A percentile compares a stretch with the other conserved stretches of the same genome.
These are phyloP conservation scores for Synchytrium microbalum DNA, from an alignment of 371 early-diverging fungal genomes.

Conservation along the genomic window DNA sequence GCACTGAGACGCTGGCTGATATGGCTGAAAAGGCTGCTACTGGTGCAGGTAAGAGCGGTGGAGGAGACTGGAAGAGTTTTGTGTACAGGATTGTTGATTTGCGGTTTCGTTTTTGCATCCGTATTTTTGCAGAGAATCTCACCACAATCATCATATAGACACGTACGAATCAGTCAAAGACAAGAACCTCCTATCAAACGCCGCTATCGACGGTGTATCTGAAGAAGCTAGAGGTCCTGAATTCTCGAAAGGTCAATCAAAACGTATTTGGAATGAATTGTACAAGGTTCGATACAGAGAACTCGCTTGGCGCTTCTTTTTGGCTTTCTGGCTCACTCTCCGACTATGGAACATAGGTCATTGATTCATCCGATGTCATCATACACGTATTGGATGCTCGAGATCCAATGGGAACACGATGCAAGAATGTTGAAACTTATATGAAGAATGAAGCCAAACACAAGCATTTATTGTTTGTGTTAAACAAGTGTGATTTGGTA, in stretches of 20 bases:
- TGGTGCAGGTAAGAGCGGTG: constrained; percentile 45
- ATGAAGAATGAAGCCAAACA: constrained; percentile 91
- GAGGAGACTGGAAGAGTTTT: constrained; percentile 29
- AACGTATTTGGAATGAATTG: constrained; percentile 98
- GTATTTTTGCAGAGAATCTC: not conserved
- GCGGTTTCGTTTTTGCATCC: not conserved
- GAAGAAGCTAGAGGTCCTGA: constrained; percentile 77
- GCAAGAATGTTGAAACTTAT: constrained; percentile 84
- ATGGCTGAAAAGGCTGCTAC: constrained; percentile 64
- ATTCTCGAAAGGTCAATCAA: constrained; percentile 92
- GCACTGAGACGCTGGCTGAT: constrained; percentile 69
- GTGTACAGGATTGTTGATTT: constrained; percentile 1
- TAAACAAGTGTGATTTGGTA: constrained; percentile 99
- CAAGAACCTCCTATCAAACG: constrained; percentile 60
- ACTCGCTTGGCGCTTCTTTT: constrained; percentile 6
- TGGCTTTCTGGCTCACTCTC: not conserved
- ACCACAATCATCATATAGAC: constrained; percentile 32
- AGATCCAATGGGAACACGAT: constrained; percentile 96
- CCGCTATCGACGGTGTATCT: constrained; percentile 51
- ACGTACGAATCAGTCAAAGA: constrained; percentile 71
- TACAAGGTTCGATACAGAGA: too few species aligned
- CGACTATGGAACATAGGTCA: constrained; percentile 62
- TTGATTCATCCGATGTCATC: constrained; percentile 98
- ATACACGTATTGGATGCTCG: constrained; percentile 98
- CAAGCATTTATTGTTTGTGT: constrained; percentile 97